Conservation (phyloP, 495 filamentous ascomycete species). For the Neurospora sp. region DNA sequence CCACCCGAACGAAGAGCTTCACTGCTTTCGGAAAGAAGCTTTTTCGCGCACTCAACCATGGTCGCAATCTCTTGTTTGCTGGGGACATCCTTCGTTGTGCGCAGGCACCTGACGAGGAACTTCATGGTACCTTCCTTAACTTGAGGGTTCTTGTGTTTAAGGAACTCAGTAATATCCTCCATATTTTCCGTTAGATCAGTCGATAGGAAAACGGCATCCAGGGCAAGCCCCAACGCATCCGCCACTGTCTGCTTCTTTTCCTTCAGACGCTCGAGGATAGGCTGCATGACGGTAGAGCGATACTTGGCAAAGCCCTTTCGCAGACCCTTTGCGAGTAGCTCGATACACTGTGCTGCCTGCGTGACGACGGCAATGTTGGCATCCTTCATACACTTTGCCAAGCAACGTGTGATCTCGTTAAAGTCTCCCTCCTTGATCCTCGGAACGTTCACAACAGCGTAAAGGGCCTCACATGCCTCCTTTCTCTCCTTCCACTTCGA, state of each 20-base stretch:
- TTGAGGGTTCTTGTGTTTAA: conserved; percentile 93
- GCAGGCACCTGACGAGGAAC: conserved; percentile 80
- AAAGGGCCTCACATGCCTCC: conserved; percentile 80
- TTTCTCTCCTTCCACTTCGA: conserved; percentile 99
- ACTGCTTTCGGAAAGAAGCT: conserved; percentile 78
- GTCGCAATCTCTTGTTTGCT: conserved; percentile 71
- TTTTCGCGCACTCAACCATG: conserved; percentile 78
- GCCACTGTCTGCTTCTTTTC: conserved; percentile 90
- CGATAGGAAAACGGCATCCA: conserved; percentile 77
- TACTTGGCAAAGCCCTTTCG: conserved; percentile 72
- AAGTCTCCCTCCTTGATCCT: conserved; percentile 87
- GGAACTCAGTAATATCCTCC: conserved; percentile 76
- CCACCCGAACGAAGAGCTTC: conserved; percentile 78
- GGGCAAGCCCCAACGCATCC: conserved; percentile 73
- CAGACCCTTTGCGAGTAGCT: conserved; percentile 82
- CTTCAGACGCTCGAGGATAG: conserved; percentile 90
- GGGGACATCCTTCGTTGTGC: conserved; percentile 73
- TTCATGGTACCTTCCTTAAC: conserved; percentile 91
- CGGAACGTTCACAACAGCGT: conserved; percentile 69
- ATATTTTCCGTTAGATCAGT: conserved; percentile 74
- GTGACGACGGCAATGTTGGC: conserved; percentile 94
- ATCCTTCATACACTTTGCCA: conserved; percentile 97
- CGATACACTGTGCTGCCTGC: conserved; percentile 87
- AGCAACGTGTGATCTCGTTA: conserved; percentile 64
- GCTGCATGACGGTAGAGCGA: conserved; percentile 63